Conservation (phyloP, 129 eudicot species). For the Heracleum sosnowskyi region DNA sequence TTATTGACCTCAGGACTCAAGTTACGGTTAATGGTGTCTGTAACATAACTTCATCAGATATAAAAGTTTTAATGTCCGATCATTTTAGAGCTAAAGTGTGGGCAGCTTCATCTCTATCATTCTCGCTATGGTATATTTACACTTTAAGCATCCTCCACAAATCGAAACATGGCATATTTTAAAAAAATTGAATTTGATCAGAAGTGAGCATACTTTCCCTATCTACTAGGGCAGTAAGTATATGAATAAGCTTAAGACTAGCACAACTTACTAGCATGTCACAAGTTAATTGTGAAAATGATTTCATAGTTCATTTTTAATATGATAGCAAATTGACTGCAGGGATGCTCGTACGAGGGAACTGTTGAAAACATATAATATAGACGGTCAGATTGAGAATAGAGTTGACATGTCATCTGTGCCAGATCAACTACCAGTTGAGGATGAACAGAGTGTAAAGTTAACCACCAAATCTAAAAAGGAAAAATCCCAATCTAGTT, state of each 20-base stretch:
- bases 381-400: conserved; percentile 87
- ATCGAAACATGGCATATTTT: not conserved
- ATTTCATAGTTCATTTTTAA: not conserved
- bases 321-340: conserved; percentile 20
- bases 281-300: not conserved
- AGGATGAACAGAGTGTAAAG: conserved; percentile 76
- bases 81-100: conserved; percentile 64
- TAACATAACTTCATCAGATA: conserved; percentile 75
- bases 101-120: conserved; percentile 72
- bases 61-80: conserved; percentile 67
- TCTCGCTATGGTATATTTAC: conserved; percentile 71
- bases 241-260: not conserved
- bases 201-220: not conserved
- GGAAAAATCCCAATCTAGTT: conserved; percentile 69
- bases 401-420: conserved; percentile 56
- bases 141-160: not conserved
- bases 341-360: conserved; percentile 99
- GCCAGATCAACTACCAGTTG: conserved; percentile 60
- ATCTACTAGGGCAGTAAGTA: not conserved
- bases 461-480: conserved; percentile 58
- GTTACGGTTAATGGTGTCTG: conserved; percentile 88
- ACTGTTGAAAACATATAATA: conserved; percentile 70
- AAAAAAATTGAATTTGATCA: too few relatives aligned
- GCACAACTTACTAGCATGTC: not conserved
- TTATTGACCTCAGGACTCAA: conserved; percentile 77